Evolutionary conservation across 208 protist genomes (phyloP).

Genomic region (Leishmania arabica): DNA sequence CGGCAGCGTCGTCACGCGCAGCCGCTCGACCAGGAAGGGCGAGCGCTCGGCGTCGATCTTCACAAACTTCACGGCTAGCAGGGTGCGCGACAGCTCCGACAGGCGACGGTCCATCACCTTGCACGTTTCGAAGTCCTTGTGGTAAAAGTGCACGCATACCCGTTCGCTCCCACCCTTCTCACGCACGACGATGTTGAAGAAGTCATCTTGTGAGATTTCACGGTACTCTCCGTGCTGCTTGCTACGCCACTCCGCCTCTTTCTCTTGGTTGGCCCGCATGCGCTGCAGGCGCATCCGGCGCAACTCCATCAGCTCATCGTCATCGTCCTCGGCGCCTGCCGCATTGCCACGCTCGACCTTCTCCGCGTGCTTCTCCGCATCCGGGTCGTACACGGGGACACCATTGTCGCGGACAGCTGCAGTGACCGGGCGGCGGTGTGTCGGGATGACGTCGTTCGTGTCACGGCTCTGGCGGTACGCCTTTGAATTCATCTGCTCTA

Average conservation of each 20-base stretch:
- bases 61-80: slow-evolving; percentile 92
- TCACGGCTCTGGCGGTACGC: slow-evolving; percentile 75
- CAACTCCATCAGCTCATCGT: slow-evolving; percentile 79
- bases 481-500: slow-evolving; percentile 81
- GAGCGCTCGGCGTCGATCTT: slow-evolving; percentile 95
- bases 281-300: slow-evolving; percentile 65
- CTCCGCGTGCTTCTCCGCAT: slow-evolving; percentile 49
- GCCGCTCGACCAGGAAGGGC: slow-evolving; percentile 94
- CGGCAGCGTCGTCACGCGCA: slow-evolving; percentile 93
- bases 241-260: slow-evolving; percentile 79
- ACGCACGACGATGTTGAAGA: slow-evolving; percentile 92
- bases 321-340: slow-evolving; percentile 49
- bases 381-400: slow-evolving; percentile 75
- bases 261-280: slow-evolving; percentile 56
- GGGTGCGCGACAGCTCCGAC: slow-evolving; percentile 70
- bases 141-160: slow-evolving; percentile 94
- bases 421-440: slow-evolving; percentile 57
- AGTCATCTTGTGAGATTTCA: slow-evolving; percentile 93
- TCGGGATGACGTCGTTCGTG: slow-evolving; percentile 79
- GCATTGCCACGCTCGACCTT: slow-evolving; percentile 35
- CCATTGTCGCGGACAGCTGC: slow-evolving; percentile 43
- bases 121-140: slow-evolving; percentile 96
- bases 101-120: slow-evolving; percentile 95
- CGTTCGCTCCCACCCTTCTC: slow-evolving; percentile 91
- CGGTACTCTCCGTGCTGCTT: slow-evolving; percentile 94